phyloP scores from a whole-genome alignment of 2,329 filamentous ascomycete species.

The Lachnellula subtilissima region DNA sequence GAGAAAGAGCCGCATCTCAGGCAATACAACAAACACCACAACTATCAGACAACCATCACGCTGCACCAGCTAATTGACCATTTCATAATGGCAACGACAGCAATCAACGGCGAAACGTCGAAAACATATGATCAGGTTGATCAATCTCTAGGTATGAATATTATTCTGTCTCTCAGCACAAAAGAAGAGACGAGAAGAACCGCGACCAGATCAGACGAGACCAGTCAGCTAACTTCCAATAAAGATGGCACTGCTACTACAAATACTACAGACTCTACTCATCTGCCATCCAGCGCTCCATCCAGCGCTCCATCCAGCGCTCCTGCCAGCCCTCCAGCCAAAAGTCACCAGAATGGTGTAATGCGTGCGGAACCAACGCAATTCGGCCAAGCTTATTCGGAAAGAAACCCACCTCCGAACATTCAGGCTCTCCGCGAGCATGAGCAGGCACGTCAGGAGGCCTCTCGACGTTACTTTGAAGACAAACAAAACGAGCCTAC shows the following conservation, averaged over 20 bases:
- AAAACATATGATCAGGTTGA: neutral
- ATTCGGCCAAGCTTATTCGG: conserved; percentile 19
- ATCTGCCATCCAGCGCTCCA: neutral
- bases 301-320: neutral
- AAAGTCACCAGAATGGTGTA: neutral
- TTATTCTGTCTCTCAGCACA: no score
- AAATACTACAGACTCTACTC: no score
- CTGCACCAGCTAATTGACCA: no score
- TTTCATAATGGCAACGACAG: neutral
- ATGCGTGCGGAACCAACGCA: conserved; percentile 12
- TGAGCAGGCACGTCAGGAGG: conserved; percentile 10
- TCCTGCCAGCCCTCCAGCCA: neutral
- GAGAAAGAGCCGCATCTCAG: neutral
- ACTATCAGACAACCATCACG: no score
- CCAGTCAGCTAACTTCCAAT: neutral
- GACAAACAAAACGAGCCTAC: conserved; percentile 1
- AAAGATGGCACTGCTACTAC: no score
- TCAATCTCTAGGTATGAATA: neutral
- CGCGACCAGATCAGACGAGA: neutral
- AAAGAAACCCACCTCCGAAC: conserved; percentile 22
- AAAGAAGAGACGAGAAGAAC: neutral
- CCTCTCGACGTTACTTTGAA: conserved; percentile 15
- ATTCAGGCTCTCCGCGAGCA: conserved; percentile 17
- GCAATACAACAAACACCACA: no score
- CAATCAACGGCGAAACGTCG: neutral